Conservation (phyloP, 495 filamentous ascomycete species). For the Hypoxylon intermedium region DNA sequence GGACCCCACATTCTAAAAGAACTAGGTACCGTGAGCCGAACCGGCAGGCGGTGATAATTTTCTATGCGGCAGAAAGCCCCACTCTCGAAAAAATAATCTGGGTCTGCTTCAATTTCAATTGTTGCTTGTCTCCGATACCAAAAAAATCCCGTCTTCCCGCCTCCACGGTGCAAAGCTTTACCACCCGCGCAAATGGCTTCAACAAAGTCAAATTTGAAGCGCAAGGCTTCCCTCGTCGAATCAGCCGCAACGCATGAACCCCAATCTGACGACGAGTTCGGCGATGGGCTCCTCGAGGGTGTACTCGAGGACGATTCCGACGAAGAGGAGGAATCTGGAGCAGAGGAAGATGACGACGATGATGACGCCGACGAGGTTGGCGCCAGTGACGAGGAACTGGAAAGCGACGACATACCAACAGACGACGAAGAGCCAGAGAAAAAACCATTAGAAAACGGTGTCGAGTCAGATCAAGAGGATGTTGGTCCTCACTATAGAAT, state of each 20-base stretch:
- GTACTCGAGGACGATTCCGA: constrained; percentile 61
- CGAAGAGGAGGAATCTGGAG: constrained; percentile 48
- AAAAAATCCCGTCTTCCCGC: constrained; percentile 2
- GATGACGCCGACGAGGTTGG: constrained; percentile 55
- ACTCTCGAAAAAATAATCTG: constrained; percentile 34
- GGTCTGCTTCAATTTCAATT: constrained; percentile 2
- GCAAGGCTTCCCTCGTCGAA: constrained; percentile 49
- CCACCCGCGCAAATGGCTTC: constrained; percentile 45
- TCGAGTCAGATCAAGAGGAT: constrained; percentile 47
- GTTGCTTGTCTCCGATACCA: constrained; percentile 11
- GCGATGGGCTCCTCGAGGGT: constrained; percentile 67
- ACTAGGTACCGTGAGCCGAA: not conserved
- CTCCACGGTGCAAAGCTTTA: constrained; percentile 6
- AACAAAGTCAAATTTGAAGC: constrained; percentile 51
- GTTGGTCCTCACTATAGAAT: constrained; percentile 64
- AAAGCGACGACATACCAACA: constrained; percentile 65
- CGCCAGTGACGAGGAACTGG: constrained; percentile 56
- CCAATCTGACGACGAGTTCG: constrained; percentile 71
- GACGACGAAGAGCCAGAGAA: constrained; percentile 56
- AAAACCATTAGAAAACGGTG: constrained; percentile 39
- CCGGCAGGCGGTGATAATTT: constrained; percentile 25
- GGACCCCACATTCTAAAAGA: too few species aligned
- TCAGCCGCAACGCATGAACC: constrained; percentile 45
- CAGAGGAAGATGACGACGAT: constrained; percentile 49
- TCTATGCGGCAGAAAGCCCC: constrained; percentile 26